Base-by-base conservation (phyloP, 2,329 filamentous ascomycete genomes). In the Leptographium lundbergii region DNA sequence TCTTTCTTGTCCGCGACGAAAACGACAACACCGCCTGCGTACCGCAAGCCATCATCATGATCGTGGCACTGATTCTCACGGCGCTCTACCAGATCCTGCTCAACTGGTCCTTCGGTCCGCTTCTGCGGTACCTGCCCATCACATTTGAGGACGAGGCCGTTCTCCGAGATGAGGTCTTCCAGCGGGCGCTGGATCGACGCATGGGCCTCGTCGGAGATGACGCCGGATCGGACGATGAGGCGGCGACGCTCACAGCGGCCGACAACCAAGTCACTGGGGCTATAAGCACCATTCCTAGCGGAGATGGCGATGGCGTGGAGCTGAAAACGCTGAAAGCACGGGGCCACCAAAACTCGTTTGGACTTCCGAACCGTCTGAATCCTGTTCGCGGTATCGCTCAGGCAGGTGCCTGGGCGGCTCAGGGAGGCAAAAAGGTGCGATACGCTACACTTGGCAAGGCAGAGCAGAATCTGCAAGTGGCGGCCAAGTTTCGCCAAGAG, bases 61-160 rank as follows among this genome's bases (percentile, higher is more conserved):
- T 96, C 59, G 75, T 95, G 4, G 79, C 85, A 2, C 67, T 87
- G 1, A 67, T 84, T 53, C 74, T 92, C 14, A 99, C 94, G 0
- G 72, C 81, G 1, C 66, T 89, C 4, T 99, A 88, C 66, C 94
- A 99, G 69, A 71, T 86, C 48, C 74, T 95, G 1, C 77, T 97
- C 57, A 96, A 96, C 70, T 75, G 77, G 58, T 88, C 91, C 0
- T 97, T 99, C 65, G 82, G 82, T 0, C 92, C 94, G 3, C 78
- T 99, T 11, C 86, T 95, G 69, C 83, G 87, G 47, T 96, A 96
- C 67, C 76, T 99, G 4, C 94, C 94, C 0, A 95, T 97, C 63
- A 97, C 92, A 0, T 84, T 97, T 59, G 94, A 99, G 70, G 94
- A 97, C 63, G 92, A 96, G 68, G 94, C 94, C 3, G 89, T 94